These are phyloP conservation scores for Trichoderma lentiforme DNA, from an alignment of 2,329 filamentous ascomycete genomes.

Conservation along the genomic window DNA sequence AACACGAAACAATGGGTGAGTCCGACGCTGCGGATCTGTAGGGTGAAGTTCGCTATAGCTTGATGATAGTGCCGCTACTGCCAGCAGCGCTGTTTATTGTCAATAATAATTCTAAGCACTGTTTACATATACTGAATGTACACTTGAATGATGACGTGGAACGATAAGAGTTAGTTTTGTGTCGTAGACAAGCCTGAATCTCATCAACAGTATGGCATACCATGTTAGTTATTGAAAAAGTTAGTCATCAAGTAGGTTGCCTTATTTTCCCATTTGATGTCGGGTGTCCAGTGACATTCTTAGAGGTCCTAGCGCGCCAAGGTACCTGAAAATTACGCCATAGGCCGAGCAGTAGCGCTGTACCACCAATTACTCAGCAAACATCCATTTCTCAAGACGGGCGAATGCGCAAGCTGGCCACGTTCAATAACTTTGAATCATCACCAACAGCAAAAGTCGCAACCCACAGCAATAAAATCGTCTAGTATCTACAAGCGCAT, in stretches of 20 bases:
- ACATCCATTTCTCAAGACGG: neutral
- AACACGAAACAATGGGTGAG: neutral
- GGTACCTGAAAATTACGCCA: neutral
- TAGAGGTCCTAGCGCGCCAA: neutral
- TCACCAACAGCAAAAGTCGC: neutral
- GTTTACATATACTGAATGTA: no score
- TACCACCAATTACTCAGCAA: neutral
- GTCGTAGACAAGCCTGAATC: no score
- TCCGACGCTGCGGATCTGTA: no score
- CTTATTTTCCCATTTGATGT: no score
- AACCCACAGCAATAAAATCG: neutral
- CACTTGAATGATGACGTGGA: no score
- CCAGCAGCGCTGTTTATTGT: neutral
- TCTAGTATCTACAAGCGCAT: neutral
- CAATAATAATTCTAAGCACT: neutral
- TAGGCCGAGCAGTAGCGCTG: neutral
- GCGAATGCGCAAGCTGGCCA: slow-evolving; percentile 8
- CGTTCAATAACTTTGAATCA: neutral
- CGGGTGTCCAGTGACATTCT: neutral
- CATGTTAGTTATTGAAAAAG: neutral
- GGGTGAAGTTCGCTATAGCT: no score
- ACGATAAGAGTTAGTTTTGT: no score
- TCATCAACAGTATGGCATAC: no score
- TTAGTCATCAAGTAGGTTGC: neutral
- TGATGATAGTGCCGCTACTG: neutral